Evolutionary conservation across 2,329 filamentous ascomycete genomes (phyloP).

Genomic region (Alternaria brassicicola): DNA sequence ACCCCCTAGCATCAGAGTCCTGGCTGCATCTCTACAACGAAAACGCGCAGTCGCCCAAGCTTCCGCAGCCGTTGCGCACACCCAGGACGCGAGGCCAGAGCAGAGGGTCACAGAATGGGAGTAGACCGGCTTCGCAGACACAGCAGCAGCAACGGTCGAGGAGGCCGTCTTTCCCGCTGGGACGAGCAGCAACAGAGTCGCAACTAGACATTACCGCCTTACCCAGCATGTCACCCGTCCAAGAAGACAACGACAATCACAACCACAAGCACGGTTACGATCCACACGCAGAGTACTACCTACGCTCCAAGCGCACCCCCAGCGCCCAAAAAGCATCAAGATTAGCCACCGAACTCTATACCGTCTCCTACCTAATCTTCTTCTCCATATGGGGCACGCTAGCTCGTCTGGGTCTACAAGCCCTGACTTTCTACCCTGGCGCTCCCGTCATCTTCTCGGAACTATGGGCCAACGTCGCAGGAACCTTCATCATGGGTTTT

Average conservation of each 20-base stretch:
- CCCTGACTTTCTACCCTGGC: slow-evolving; percentile 78
- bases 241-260: slow-evolving; percentile 3
- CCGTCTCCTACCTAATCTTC: slow-evolving; percentile 79
- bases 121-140: slow-evolving; percentile 8
- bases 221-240: slow-evolving; percentile 25
- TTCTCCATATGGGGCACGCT: slow-evolving; percentile 87
- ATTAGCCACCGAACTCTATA: slow-evolving; percentile 59
- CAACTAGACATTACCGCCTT: slow-evolving; percentile 39
- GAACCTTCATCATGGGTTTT: slow-evolving; percentile 84
- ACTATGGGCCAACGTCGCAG: slow-evolving; percentile 87
- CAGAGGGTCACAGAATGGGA: slow-evolving; percentile 7
- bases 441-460: slow-evolving; percentile 75
- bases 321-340: slow-evolving; percentile 28
- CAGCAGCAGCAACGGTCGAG: slow-evolving; percentile 13
- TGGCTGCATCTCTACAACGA: slow-evolving; percentile 17
- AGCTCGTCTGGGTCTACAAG: slow-evolving; percentile 78
- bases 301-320: slow-evolving; percentile 18
- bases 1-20: slow-evolving; percentile 5
- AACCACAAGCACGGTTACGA: neutral
- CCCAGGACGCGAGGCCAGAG: slow-evolving; percentile 9
- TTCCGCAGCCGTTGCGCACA: slow-evolving; percentile 2
- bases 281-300: slow-evolving; percentile 14
- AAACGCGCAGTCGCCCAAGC: slow-evolving; percentile 10
- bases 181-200: slow-evolving; percentile 17
- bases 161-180: slow-evolving; percentile 11